Evolutionary conservation across 169 alveolate species (phyloP).

Genomic region (Prorocentrum cordatum): DNA sequence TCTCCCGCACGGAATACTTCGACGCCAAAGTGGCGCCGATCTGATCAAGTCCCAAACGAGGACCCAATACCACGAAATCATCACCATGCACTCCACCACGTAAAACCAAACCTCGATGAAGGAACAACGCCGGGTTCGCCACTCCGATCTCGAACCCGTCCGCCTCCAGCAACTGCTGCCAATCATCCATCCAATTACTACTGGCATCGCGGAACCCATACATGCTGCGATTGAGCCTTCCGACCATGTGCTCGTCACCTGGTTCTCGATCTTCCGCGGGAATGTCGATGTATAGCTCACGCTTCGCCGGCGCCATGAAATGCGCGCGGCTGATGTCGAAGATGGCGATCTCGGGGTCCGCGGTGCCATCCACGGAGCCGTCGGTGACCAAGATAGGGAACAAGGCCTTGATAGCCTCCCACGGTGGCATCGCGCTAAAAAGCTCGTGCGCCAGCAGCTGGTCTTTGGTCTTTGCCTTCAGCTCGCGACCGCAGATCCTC

Average conservation of each 20-base stretch:
- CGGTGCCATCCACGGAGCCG: neutral
- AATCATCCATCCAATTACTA: slow-evolving; percentile 24
- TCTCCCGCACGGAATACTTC: neutral
- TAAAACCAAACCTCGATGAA: neutral
- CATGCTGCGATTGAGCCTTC: neutral
- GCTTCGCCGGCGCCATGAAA: neutral
- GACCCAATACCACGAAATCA: slow-evolving; percentile 9
- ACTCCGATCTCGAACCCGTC: slow-evolving; percentile 16
- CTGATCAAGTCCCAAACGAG: neutral
- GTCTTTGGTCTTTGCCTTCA: slow-evolving; percentile 5
- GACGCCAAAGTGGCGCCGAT: neutral
- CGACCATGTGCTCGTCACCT: neutral
- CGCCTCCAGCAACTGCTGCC: neutral
- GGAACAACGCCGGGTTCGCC: slow-evolving; percentile 34
- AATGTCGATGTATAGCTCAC: neutral
- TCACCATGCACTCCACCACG: slow-evolving; percentile 27
- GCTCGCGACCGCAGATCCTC: neutral
- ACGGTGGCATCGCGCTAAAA: slow-evolving; percentile 33
- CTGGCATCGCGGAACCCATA: slow-evolving; percentile 15
- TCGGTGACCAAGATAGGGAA: neutral
- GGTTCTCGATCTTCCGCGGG: neutral
- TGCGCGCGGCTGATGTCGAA: slow-evolving; percentile 22
- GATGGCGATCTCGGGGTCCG: neutral
- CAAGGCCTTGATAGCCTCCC: slow-evolving; percentile 8
- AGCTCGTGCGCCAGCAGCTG: slow-evolving; percentile 13